Evolutionary conservation across 306 rosid species (phyloP).

Genomic region (Malus sieversii): DNA sequence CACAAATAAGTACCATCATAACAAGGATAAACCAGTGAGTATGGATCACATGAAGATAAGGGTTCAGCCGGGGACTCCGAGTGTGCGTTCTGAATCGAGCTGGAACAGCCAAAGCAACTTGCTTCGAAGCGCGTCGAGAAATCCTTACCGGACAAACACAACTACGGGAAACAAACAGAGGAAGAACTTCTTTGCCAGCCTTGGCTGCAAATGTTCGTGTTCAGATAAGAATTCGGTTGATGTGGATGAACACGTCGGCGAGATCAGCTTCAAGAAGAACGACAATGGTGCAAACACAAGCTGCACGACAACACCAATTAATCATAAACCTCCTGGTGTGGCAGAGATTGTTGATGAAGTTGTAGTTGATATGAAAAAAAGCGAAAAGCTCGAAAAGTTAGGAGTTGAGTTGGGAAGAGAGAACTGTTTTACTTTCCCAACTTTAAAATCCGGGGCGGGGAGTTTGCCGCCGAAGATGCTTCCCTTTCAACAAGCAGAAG

Average conservation of each 20-base stretch:
- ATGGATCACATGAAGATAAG: conserved; percentile 18
- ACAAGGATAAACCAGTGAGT: not conserved
- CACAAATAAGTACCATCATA: not conserved
- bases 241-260: conserved; percentile 37
- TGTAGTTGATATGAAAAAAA: conserved; percentile 7
- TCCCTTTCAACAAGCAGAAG: conserved; percentile 31
- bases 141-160: conserved; percentile 14
- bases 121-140: conserved; percentile 23
- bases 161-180: conserved; percentile 23
- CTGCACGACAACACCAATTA: conserved; percentile 13
- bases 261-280: conserved; percentile 45
- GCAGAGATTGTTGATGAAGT: conserved; percentile 20
- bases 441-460: conserved; percentile 14
- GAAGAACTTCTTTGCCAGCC: conserved; percentile 42
- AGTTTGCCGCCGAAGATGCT: conserved; percentile 26
- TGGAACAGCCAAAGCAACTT: conserved; percentile 71
- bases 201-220: conserved; percentile 70
- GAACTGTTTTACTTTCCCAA: conserved; percentile 27
- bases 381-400: conserved; percentile 22
- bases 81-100: conserved; percentile 68
- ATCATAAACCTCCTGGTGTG: not conserved
- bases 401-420: conserved; percentile 21
- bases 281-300: conserved; percentile 6
- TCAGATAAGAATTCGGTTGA: conserved; percentile 63
- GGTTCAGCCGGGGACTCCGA: conserved; percentile 48